A percentile compares a stretch with the other conserved stretches of the same genome.
These are phyloP conservation scores for Chytridium lagenaria DNA, from an alignment of 371 early-diverging fungal species.

Conservation along the genomic window DNA sequence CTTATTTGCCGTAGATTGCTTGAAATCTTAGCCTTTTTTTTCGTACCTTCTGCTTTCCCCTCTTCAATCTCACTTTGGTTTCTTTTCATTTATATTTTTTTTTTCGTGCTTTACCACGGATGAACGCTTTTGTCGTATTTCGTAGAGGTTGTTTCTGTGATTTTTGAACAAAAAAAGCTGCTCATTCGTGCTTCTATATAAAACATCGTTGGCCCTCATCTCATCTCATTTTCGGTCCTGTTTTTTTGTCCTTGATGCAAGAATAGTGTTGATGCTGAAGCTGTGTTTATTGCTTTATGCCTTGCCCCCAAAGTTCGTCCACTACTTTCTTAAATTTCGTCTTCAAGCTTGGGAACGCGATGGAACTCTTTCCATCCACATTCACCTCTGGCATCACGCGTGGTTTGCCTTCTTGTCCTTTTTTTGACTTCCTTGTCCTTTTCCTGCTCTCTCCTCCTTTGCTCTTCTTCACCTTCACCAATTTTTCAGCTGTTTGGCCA, in stretches of 20 bases:
- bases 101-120: background rate
- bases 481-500: background rate
- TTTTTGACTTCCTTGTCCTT: background rate
- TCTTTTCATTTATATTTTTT: slow-evolving; percentile 2
- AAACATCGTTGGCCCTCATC: background rate
- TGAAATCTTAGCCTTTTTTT: background rate
- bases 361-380: slow-evolving; percentile 31
- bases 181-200: background rate
- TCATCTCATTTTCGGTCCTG: too few species aligned
- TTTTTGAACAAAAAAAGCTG: slow-evolving; percentile 10
- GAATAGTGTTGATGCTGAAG: background rate
- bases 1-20: background rate
- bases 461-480: background rate
- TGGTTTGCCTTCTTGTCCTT: background rate
- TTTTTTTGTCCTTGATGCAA: background rate
- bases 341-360: slow-evolving; percentile 39
- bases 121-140: background rate
- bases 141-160: background rate
- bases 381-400: slow-evolving; percentile 37
- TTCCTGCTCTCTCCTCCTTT: background rate
- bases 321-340: slow-evolving; percentile 23
- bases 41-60: background rate
- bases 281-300: background rate
- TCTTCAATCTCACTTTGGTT: background rate
- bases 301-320: slow-evolving; percentile 36